phyloP scores from a whole-genome alignment of 1,284 basidiomycete species.

The Phellinidium pouzarii region DNA sequence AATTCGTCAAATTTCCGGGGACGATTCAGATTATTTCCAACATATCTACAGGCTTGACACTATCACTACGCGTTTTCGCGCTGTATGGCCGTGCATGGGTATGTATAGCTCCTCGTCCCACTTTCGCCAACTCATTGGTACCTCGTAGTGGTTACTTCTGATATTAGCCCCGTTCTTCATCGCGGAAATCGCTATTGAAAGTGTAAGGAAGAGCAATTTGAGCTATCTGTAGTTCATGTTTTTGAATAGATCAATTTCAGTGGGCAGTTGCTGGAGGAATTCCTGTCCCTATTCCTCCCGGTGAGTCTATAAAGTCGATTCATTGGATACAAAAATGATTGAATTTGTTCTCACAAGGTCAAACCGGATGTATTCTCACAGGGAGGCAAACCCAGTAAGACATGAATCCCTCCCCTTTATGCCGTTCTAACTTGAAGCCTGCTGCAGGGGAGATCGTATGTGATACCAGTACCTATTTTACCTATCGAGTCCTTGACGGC shows the following conservation, averaged over 20 bases:
- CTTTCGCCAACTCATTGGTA: neutral
- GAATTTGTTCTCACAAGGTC: neutral
- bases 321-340: neutral
- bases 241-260: neutral
- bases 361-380: constrained; percentile 13
- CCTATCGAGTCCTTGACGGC: neutral
- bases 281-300: constrained; percentile 10
- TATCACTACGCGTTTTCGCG: constrained; percentile 3
- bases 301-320: neutral
- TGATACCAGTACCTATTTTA: neutral
- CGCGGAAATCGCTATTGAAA: neutral
- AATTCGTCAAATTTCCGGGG: constrained; percentile 10
- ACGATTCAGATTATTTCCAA: constrained; percentile 10
- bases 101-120: neutral
- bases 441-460: constrained; percentile 14
- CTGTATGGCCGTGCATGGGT: constrained; percentile 3
- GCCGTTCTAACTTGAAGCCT: neutral
- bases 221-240: neutral
- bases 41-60: constrained; percentile 7
- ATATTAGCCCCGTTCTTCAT: neutral
- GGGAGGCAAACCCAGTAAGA: constrained; percentile 13
- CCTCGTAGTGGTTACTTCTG: neutral
- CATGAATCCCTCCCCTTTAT: neutral
- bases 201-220: neutral
- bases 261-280: constrained; percentile 16